Base-by-base conservation (phyloP, 768 basidiomycete species). In the Leccinum variicolor region DNA sequence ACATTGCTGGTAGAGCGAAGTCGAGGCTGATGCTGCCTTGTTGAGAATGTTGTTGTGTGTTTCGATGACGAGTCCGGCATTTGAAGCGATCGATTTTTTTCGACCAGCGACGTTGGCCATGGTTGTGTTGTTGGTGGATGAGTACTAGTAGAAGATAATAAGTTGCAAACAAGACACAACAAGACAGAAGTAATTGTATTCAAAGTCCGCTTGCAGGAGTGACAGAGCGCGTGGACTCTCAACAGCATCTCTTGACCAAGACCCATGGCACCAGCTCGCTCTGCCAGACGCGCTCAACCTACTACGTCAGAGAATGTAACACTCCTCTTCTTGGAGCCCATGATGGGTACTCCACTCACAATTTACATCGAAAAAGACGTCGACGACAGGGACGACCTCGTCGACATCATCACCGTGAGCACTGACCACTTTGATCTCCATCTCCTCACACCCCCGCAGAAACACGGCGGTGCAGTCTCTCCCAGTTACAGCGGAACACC, bases 1-100 rank as follows among this genome's bases (percentile, higher is more conserved):
- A 75, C 92, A 93, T 84, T 92, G 90, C 75, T 94, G 92, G 77
- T 93, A 94, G 74, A 94, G 89, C 39, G 92, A 92, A 26, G 90
- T 88, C 13, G 87, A 89, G 66, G 87, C 83, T 52, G 89, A 87
- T n/a, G 92, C 90, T 50, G 90, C 81, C 75, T 93, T 92, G 78
- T 94, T 94, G 79, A 94, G 91, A 59, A 92, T 87, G 51, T 87
- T 92, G 79, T 89, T 92, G 69, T 85, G 88, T 15, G 82, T 83
- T 73, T 92, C 90, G 71, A 89, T 87, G 48, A 83, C 78, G 57
- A 89, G 78, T 66, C 79, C 83, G 52, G 81, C 75, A 65, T 77
- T 82, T 58, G 87, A 84, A 56, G 83, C 79, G 64, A 90, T 83
- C 55, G 88, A 89, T 76, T 89, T 91, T 84, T 89, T 90, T 68